A percentile compares a stretch with the other conserved stretches of the same genome.
These are phyloP conservation scores for Cinchona pubescens DNA, from an alignment of 257 asterid genomes.

Conservation along the genomic window DNA sequence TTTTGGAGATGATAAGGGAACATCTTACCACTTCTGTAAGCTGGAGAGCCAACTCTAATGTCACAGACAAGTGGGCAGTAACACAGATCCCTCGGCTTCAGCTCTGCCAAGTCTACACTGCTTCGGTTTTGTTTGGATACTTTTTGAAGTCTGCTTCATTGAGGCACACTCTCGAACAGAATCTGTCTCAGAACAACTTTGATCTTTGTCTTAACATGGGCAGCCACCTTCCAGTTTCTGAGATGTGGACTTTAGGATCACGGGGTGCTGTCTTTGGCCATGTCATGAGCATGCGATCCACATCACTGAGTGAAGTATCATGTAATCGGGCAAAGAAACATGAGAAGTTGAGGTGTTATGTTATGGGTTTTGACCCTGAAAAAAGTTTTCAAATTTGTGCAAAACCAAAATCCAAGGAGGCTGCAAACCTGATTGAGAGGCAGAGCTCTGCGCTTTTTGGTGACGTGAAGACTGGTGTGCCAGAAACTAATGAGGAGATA, in stretches of 20 bases:
- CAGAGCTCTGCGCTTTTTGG: conserved; percentile 72
- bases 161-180: conserved; percentile 63
- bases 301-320: conserved; percentile 33
- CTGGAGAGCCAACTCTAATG: conserved; percentile 43
- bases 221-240: conserved; percentile 25
- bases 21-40: conserved; percentile 56
- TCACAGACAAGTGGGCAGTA: conserved; percentile 55
- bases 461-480: conserved; percentile 39
- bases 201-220: conserved; percentile 20
- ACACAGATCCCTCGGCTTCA: conserved; percentile 38
- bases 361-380: conserved; percentile 62
- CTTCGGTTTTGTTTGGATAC: conserved; percentile 76
- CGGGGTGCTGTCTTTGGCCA: conserved; percentile 29
- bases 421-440: conserved; percentile 57
- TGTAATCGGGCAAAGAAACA: conserved; percentile 19
- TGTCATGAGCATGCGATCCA: conserved; percentile 22
- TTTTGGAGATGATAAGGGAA: conserved; percentile 63
- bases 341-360: conserved; percentile 43
- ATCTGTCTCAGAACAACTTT: conserved; percentile 25
- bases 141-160: conserved; percentile 68
- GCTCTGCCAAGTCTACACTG: conserved; percentile 56
- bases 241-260: conserved; percentile 34
- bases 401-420: conserved; percentile 67
- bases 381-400: conserved; percentile 57
- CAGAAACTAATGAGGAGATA: conserved; percentile 43